A percentile compares a stretch with the other conserved stretches of the same genome.
Conservation (phyloP, 441 rosid species). For the Bocquillonia castaneifolia region DNA sequence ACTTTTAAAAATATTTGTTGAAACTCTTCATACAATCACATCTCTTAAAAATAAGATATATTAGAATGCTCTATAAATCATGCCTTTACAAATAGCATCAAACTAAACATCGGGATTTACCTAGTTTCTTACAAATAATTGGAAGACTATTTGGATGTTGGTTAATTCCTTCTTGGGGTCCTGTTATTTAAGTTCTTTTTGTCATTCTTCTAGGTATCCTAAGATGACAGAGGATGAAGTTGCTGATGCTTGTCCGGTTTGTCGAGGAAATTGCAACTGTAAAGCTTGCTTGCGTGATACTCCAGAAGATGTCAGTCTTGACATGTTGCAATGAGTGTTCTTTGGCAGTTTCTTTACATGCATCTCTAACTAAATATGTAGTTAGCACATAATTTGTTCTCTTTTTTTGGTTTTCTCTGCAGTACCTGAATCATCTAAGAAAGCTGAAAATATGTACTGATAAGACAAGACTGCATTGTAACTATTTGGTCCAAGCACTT, state of each 20-base stretch:
- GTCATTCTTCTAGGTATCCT: constrained; percentile 49
- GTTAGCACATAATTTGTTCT: not conserved
- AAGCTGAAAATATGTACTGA: constrained; percentile 11
- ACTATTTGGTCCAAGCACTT: constrained; percentile 32
- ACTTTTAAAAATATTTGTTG: no score
- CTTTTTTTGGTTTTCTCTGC: constrained; percentile 2
- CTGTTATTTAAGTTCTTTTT: not conserved
- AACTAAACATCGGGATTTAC: no score
- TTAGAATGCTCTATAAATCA: no score
- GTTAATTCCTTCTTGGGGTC: no score
- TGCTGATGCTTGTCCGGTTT: constrained; percentile 53
- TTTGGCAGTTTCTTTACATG: not conserved
- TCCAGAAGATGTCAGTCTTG: constrained; percentile 25
- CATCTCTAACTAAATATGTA: not conserved
- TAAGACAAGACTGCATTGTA: constrained; percentile 24
- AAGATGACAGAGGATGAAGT: constrained; percentile 43
- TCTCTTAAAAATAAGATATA: no score
- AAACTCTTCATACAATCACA: no score
- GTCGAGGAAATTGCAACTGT: constrained; percentile 56
- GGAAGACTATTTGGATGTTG: not conserved
- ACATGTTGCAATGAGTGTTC: not conserved
- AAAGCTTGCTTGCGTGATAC: constrained; percentile 58
- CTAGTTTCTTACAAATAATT: no score
- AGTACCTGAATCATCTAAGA: constrained; percentile 8
- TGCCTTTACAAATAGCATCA: no score